Base-by-base conservation (phyloP, 345 rosid species). In the Citrus unshiu region DNA sequence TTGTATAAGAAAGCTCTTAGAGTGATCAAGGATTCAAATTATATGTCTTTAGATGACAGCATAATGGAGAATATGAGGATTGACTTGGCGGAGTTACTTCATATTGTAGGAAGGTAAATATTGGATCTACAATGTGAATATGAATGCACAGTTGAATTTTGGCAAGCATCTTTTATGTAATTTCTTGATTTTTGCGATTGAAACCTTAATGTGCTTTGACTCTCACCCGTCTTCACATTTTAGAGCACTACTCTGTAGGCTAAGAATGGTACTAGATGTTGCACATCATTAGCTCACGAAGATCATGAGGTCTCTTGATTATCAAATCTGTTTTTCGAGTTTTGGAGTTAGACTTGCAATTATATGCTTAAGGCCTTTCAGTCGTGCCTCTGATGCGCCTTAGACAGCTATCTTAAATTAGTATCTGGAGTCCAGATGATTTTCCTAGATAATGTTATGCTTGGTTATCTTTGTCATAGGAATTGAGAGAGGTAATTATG, bases 51-150 rank as follows among this genome's bases (percentile, higher is more conserved):
- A 62, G 97, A 92, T 82, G 89, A 93, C 73, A 68, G 79, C 70
- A 29, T 89, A 74, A 79, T 93, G 88, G 97, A 89, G 88, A 91
- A 86, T 81, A 87, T 95, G 92, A 90, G 93, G 84, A 88, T 91
- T 85, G 97, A 95, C 83, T 88, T 95, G 85, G 98, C 95, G 22
- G 98, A 93, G 82, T 72, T 93, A 72, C 98, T 93, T 84, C 97
- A 93, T 85, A 85, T 79, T 77, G 95, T 87, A 8, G 98, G 94
- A 83, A 92, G 97, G 98, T 94, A 82, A 73, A 74, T 34, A 19
- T 80, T 54, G 32, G 54, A 24, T 12, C 40, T 39, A 10, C 14
- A 27, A 63, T 25, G 22, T 49, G 62, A 67, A 64, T 65, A 1
- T 21, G 68, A 9, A 12, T 66, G 32, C 71, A 13, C 34, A 8